A percentile compares a stretch with the other conserved stretches of the same genome.
phyloP scores from a whole-genome alignment of 2,329 filamentous ascomycete species.

The Fusarium buharicum region DNA sequence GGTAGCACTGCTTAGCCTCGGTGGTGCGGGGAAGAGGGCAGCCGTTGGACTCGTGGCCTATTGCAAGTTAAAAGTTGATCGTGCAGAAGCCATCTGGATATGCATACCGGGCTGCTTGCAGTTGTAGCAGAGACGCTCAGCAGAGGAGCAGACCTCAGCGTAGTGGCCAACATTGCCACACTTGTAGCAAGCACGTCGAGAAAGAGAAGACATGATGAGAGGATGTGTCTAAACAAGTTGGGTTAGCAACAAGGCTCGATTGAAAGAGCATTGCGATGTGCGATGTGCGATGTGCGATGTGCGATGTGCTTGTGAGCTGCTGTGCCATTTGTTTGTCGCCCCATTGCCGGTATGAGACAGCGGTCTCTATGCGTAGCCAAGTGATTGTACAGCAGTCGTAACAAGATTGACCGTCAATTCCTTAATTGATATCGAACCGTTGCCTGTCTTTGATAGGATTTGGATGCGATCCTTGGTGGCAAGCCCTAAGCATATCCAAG shows the following conservation, averaged over 20 bases:
- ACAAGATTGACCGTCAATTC: not conserved
- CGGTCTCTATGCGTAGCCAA: not conserved
- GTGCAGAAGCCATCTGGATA: not conserved
- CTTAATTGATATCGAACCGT: not conserved
- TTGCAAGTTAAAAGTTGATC: slow-evolving; percentile 14
- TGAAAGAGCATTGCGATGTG: not conserved
- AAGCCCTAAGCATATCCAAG: not conserved
- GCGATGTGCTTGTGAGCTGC: slow-evolving; percentile 6
- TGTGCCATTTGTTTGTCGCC: not conserved
- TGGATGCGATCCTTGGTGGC: not conserved
- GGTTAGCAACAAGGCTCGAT: slow-evolving; percentile 18
- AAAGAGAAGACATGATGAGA: slow-evolving; percentile 77
- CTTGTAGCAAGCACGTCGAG: slow-evolving; percentile 85
- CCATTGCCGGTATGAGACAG: not conserved
- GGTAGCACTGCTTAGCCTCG: slow-evolving; percentile 99
- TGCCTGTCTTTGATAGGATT: not conserved
- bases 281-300: not conserved
- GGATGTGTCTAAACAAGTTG: slow-evolving; percentile 17
- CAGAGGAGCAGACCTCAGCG: slow-evolving; percentile 93
- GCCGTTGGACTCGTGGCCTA: slow-evolving; percentile 93
- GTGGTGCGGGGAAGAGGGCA: slow-evolving; percentile 97
- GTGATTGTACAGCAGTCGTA: not conserved
- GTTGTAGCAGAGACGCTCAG: slow-evolving; percentile 99
- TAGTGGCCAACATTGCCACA: slow-evolving; percentile 85
- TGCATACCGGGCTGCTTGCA: slow-evolving; percentile 84